Base-by-base conservation (phyloP, 306 rosid genomes). In the Astragalus glycyphyllos region DNA sequence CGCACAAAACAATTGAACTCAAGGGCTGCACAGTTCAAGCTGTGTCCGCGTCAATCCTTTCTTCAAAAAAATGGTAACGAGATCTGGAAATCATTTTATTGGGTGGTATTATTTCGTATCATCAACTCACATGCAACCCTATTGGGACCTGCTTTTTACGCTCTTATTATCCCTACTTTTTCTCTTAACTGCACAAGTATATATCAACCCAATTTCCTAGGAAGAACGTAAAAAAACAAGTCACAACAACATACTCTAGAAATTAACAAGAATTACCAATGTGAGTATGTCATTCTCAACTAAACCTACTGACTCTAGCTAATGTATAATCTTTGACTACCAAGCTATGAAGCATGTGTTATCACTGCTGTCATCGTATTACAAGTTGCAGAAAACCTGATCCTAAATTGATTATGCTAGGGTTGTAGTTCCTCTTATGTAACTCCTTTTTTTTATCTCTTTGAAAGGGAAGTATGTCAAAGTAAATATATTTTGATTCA, bases 31-130 rank as follows among this genome's bases (percentile, higher is more conserved):
- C 69, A 11, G 72, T 89, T 64, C 87, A 87, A 84, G 89, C 99
- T 11, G 99, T 94, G 79, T 94, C 99, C 8, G 85, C 97, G 16
- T 37, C 96, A 68, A 73, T 42, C 59, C 69, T 80, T 46, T 41
- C 96, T 74, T 90, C 99, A 38, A 87, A 83, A 78, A 94, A 90
- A 86, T 94, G 99, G 99, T 94, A 87, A 63, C 53, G 47, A 73
- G 44, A 77, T 78, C 54, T 61, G 38, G 56, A 40, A 51, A 53
- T 53, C 67, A 40, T 77, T 15, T 12, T 53, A 20, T 58, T 69
- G 41, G 71, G 63, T 71, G 78, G 14, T 73, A 38, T 78, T 58
- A 29, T 66, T 51, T 69, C 29, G 10, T 56, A 31, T 57, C 62
- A 31, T 57, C 62, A 42, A 53, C 26, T 58, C 53, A 8, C n/a